Base-by-base conservation (phyloP, 2,329 filamentous ascomycete species). In the Mycogone perniciosa region DNA sequence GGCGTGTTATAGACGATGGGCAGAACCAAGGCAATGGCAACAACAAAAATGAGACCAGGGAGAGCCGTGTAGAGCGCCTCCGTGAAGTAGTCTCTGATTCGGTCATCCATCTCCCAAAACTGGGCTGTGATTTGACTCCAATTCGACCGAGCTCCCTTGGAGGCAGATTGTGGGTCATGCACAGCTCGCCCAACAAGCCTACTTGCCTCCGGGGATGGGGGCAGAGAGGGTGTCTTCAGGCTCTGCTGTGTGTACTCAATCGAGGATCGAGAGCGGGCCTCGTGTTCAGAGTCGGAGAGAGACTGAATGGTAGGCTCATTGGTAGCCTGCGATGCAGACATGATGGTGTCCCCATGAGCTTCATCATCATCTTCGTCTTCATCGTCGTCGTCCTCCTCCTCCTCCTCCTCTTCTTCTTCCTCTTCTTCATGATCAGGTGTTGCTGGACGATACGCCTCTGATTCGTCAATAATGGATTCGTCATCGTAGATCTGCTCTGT, bases 241-340 rank as follows among this genome's bases (percentile, higher is more conserved):
- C 69, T 72, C 57, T 77, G 66, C 43, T 77, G 74, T 26, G 75
- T 73, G 55, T 79, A 79, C 48, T 71, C 67, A 29, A 77, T 69
- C 26, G 75, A 76, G 8, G 63, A 61, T 51, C 62, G 58, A 53
- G 68, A 70, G 29, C 66, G 66, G 6, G 62, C 65, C 27, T 70
- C 69, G 13, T 73, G 70, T 29, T 77, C 73, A 4, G 58, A 54
- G 27, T 65, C 62, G 4, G 62, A 61, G 31, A 64, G 63, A n/a
- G 54, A 54, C 37, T 59, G 59, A 31, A 47, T 56, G 38, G 49
- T 26, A 42, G 50, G 20, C 7, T 50, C 45, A 34, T 52, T 46
- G 31, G 48, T 45, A 4, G 39, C 42, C 4, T 50, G 53, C 5
- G 50, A 51, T 31, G 46, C 44, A 31, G 50, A 39, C 37, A 54